These are phyloP conservation scores for Kodamaea fungicola DNA, from an alignment of 1,139 yeast species.

Conservation along the genomic window DNA sequence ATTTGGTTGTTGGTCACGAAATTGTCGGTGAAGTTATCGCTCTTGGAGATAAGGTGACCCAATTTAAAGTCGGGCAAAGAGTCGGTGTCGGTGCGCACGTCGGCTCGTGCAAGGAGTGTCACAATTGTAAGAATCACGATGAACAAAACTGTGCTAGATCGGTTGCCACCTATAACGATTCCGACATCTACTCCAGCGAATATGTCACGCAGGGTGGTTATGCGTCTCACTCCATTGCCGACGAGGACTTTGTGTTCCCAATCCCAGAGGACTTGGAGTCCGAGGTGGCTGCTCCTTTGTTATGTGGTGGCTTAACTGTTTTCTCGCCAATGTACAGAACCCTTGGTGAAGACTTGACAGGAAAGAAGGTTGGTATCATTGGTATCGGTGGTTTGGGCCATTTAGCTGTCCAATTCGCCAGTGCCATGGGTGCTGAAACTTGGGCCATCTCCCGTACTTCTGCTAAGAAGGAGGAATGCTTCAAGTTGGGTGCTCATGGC, in stretches of 20 bases:
- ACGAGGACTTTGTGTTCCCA: slow-evolving; percentile 51
- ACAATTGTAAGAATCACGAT: slow-evolving; percentile 40
- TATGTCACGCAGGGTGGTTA: slow-evolving; percentile 59
- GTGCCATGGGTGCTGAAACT: slow-evolving; percentile 41
- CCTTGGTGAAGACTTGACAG: slow-evolving; percentile 25
- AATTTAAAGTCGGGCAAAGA: slow-evolving; percentile 51
- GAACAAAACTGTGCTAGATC: slow-evolving; percentile 50
- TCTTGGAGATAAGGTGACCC: slow-evolving; percentile 46
- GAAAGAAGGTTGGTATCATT: slow-evolving; percentile 45
- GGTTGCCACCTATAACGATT: slow-evolving; percentile 44
- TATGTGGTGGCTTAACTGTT: slow-evolving; percentile 68
- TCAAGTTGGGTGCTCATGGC: slow-evolving; percentile 36
- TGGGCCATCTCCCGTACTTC: slow-evolving; percentile 38
- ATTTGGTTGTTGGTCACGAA: slow-evolving; percentile 46
- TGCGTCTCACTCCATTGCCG: slow-evolving; percentile 52
- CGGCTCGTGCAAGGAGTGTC: slow-evolving; percentile 47
- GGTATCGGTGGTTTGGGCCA: slow-evolving; percentile 49
- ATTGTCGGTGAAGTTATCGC: slow-evolving; percentile 53
- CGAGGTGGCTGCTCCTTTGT: slow-evolving; percentile 55
- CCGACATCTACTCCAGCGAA: slow-evolving; percentile 29
- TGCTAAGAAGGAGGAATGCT: slow-evolving; percentile 34
- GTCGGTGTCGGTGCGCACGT: slow-evolving; percentile 63
- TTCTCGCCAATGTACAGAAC: slow-evolving; percentile 50
- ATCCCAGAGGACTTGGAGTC: slow-evolving; percentile 52
- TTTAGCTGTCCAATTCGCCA: slow-evolving; percentile 40